These are phyloP conservation scores for Sisymbrium irio DNA, from an alignment of 345 rosid species.

Conservation along the genomic window DNA sequence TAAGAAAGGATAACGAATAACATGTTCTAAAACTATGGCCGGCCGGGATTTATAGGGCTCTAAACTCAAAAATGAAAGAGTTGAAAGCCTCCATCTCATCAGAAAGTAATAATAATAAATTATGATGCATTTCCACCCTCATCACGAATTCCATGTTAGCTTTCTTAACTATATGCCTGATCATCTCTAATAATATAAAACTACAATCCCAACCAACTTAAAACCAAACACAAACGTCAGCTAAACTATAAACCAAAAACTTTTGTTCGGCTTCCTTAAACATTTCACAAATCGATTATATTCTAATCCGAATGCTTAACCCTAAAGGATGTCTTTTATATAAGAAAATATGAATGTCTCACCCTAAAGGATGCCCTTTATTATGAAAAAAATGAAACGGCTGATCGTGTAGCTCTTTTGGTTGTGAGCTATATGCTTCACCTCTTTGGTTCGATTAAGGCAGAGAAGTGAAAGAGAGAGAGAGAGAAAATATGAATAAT, in stretches of 20 bases:
- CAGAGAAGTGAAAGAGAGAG: too few species aligned
- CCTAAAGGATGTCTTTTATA: not conserved
- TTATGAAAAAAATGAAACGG: too few species aligned
- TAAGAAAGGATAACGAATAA: constrained; percentile 1
- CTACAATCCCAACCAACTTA: not conserved
- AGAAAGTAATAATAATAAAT: not conserved
- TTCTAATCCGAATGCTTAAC: not conserved
- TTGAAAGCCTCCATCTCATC: not conserved
- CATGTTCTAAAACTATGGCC: not conserved
- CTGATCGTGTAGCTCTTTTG: too few species aligned
- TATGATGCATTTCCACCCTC: not conserved
- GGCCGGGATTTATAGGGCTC: not conserved
- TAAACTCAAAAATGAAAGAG: not conserved
- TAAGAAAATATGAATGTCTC: not conserved
- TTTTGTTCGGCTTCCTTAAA: not conserved
- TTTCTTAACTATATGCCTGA: not conserved
- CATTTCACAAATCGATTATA: not conserved
- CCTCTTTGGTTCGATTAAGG: too few species aligned
- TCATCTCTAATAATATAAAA: not conserved
- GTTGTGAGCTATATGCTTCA: too few species aligned
- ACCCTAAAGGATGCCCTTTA: not conserved
- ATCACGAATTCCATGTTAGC: not conserved
- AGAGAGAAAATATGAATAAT: not conserved
- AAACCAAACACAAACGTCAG: not conserved
- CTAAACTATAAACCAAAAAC: not conserved